Evolutionary conservation across 2,329 filamentous ascomycete species (phyloP).

Genomic region (Fusarium temperatum): DNA sequence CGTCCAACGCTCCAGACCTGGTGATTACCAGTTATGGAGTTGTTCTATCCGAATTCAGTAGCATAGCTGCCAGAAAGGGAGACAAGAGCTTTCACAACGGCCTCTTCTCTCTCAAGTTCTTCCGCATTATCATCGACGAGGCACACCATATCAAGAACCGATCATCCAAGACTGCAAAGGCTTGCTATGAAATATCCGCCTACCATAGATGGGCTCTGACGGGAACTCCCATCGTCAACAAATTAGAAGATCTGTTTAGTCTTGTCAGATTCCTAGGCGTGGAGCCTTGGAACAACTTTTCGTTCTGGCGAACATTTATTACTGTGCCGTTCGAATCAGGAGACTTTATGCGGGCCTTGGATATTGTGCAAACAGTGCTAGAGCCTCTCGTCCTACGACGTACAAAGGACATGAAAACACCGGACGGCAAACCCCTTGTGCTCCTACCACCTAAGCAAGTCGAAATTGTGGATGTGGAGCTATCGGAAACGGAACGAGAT

Average conservation of each 20-base stretch:
- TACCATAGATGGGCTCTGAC: slow-evolving; percentile 93
- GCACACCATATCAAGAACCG: slow-evolving; percentile 92
- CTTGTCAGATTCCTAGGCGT: slow-evolving; percentile 91
- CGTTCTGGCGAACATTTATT: slow-evolving; percentile 99
- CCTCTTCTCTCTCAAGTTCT: slow-evolving; percentile 92
- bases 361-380: slow-evolving; percentile 95
- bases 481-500: slow-evolving; percentile 84
- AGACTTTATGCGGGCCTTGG: slow-evolving; percentile 90
- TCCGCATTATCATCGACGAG: slow-evolving; percentile 94
- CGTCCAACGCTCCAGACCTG: slow-evolving; percentile 80
- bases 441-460: slow-evolving; percentile 82
- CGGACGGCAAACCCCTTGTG: slow-evolving; percentile 78
- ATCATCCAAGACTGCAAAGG: slow-evolving; percentile 91
- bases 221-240: slow-evolving; percentile 96
- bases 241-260: slow-evolving; percentile 93
- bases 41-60: slow-evolving; percentile 84
- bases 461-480: slow-evolving; percentile 86
- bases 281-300: slow-evolving; percentile 98
- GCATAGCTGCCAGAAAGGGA: slow-evolving; percentile 73
- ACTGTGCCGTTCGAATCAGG: slow-evolving; percentile 97
- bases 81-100: slow-evolving; percentile 73
- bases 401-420: slow-evolving; percentile 98
- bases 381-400: slow-evolving; percentile 94
- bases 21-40: slow-evolving; percentile 96
- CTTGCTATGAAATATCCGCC: slow-evolving; percentile 89